phyloP scores from a whole-genome alignment of 106 monocot species.

The Alisma plantagoaquatica region DNA sequence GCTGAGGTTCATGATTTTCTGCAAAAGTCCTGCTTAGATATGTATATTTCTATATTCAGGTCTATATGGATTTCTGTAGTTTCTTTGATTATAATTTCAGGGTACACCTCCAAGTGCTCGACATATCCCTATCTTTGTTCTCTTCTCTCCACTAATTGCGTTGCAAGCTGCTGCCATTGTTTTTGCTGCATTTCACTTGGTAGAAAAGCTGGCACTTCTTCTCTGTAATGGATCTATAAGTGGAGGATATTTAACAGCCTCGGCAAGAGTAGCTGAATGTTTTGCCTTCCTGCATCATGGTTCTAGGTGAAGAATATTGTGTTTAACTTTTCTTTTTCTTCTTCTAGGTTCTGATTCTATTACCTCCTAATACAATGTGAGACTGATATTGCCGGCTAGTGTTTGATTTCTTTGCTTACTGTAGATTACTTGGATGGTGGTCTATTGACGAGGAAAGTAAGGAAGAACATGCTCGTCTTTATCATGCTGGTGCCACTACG shows the following conservation, averaged over 20 bases:
- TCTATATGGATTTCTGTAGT: no score
- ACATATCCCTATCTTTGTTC: slow-evolving; percentile 50
- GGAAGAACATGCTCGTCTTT: slow-evolving; percentile 79
- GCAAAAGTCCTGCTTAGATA: no score
- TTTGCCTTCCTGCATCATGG: slow-evolving; percentile 87
- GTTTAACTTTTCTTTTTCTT: not conserved
- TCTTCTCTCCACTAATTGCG: slow-evolving; percentile 72
- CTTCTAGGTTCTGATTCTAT: no score
- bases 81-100: slow-evolving; percentile 39
- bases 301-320: slow-evolving; percentile 43
- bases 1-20: no score
- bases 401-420: no score
- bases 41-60: no score
- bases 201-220: slow-evolving; percentile 70
- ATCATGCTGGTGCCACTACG: slow-evolving; percentile 49
- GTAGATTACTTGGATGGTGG: slow-evolving; percentile 89
- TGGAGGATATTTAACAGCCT: slow-evolving; percentile 39
- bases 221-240: slow-evolving; percentile 36
- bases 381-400: no score
- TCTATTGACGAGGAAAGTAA: slow-evolving; percentile 96
- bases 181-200: slow-evolving; percentile 56
- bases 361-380: no score
- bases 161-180: slow-evolving; percentile 70
- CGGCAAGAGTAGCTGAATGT: slow-evolving; percentile 53
- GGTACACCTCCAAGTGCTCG: slow-evolving; percentile 62